Evolutionary conservation across 1,284 basidiomycete genomes (phyloP).

Genomic region (Ceratobasidium sp.): DNA sequence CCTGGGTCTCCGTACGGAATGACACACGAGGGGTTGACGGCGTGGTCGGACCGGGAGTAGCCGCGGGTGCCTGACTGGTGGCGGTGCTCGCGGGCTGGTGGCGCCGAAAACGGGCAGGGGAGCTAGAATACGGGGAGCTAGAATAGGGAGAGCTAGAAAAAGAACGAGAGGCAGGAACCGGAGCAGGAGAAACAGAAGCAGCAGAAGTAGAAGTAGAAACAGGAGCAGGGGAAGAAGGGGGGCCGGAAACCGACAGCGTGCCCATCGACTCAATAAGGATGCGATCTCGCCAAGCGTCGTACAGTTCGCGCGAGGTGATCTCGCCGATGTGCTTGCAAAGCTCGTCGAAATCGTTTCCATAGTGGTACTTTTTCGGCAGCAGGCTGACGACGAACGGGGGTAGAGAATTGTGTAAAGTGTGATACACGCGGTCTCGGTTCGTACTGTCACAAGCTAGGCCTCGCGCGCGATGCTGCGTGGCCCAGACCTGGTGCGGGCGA

Average conservation of each 20-base stretch:
- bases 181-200: no score
- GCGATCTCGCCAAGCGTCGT: neutral
- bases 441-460: conserved; percentile 6
- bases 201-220: no score
- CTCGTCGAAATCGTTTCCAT: neutral
- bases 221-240: no score
- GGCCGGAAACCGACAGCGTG: neutral
- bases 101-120: no score
- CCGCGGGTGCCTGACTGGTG: no score
- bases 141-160: neutral
- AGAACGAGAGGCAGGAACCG: neutral
- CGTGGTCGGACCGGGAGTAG: no score
- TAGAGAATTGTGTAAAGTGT: neutral
- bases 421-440: neutral
- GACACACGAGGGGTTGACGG: no score
- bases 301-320: neutral
- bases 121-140: no score
- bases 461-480: conserved; percentile 5
- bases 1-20: no score
- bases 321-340: conserved; percentile 15
- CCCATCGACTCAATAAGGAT: neutral
- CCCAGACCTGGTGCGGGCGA: neutral
- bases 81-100: no score
- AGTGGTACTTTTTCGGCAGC: conserved; percentile 5
- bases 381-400: neutral